Evolutionary conservation across 805 yeast species (phyloP), one percentile per base, ranked within the genome.

Genomic region (Ogataea henricii): DNA sequence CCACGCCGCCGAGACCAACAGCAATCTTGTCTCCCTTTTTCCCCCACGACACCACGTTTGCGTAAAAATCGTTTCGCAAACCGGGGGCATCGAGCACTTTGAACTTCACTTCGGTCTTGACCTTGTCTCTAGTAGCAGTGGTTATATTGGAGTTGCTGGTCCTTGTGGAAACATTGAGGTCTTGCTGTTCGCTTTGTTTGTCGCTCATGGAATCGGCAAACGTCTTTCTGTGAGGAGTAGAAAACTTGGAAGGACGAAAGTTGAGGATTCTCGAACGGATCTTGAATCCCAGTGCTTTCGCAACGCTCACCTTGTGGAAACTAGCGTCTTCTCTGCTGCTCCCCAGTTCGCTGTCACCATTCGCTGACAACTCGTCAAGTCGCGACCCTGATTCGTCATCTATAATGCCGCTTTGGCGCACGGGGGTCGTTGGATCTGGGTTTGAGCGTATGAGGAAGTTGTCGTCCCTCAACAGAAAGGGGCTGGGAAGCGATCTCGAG

Each of bases 11-110:
- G 26, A 88, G 67, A 0, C 91, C 96, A 1, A 89, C 89, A 0
- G 84, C 83, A 0, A 88, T 68, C 20, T 69, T 70, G 35, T 72
- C 73, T 1, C 79, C 66, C 13, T 55, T 56, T 6, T 60, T 61
- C 0, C 90, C 81, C 96, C 96, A 89, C 4, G 89, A 77, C 0
- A 89, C 76, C 46, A 87, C 69, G 59, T 87, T 87, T 1, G 88
- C 76, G 64, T 89, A 89, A 59, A 83, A 89, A 62, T 89, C 96
- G 63, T 87, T 84, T 51, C 85, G 69, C 45, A 89, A 64, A 2
- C 81, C 81, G 0, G 90, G 90, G 0, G 94, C 91, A 59, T 80
- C 85, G 16, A 83, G 63, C 0, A 81, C 81, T 50, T 77, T 71
- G 52, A 65, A 78, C 0, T 84, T 79, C 16, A 67, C 65, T 20